Evolutionary conservation across 2,329 filamentous ascomycete genomes (phyloP).

Genomic region (Mariannaea elegans): DNA sequence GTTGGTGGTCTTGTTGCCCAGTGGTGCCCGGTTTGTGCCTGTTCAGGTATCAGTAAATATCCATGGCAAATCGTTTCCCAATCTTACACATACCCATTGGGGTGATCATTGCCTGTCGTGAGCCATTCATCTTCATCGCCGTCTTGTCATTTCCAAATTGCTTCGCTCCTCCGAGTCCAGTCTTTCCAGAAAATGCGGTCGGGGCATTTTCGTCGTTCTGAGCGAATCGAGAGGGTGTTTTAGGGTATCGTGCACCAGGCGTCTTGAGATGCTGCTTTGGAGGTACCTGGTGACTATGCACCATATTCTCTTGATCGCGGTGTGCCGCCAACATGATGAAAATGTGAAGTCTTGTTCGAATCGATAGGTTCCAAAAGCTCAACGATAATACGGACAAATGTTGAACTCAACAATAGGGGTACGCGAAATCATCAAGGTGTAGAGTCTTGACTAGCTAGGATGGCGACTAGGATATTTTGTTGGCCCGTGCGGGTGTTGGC

Average conservation of each 20-base stretch:
- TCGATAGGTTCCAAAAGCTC: conserved; percentile 16
- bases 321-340: conserved; percentile 76
- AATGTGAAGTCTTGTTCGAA: neutral
- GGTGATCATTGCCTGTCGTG: conserved; percentile 73
- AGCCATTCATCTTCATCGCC: conserved; percentile 55
- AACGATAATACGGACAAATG: conserved; percentile 2
- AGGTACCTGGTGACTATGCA: conserved; percentile 77
- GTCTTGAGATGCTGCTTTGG: conserved; percentile 86
- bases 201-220: conserved; percentile 85
- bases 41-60: conserved; percentile 18
- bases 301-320: conserved; percentile 88
- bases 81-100: conserved; percentile 73
- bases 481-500: conserved; percentile 37
- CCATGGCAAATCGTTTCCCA: neutral
- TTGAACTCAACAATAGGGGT: conserved; percentile 17
- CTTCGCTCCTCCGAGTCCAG: conserved; percentile 59
- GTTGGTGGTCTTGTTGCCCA: conserved; percentile 97
- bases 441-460: neutral
- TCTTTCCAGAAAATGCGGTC: conserved; percentile 49
- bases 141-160: conserved; percentile 63
- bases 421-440: neutral
- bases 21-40: conserved; percentile 72
- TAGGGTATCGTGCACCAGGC: conserved; percentile 77
- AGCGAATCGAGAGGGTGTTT: conserved; percentile 81
- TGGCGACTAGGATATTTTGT: conserved; percentile 34